Evolutionary conservation across 1,139 yeast genomes (phyloP).

Genomic region (Entelexis paramagnoliae): DNA sequence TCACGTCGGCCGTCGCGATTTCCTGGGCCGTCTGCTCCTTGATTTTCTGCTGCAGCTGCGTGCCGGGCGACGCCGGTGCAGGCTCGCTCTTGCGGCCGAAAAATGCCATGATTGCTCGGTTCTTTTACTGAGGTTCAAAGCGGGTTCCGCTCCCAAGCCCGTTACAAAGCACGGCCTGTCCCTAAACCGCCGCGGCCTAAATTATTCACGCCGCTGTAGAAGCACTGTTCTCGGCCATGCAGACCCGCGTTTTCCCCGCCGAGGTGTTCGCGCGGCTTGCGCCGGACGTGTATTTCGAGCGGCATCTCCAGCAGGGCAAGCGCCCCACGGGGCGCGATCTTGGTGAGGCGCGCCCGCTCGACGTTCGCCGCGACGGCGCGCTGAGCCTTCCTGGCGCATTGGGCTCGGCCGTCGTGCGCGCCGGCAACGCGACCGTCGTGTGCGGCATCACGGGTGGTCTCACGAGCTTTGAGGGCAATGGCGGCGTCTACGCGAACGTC

Average conservation of each 20-base stretch:
- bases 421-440: constrained; percentile 67
- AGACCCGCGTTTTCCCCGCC: constrained; percentile 55
- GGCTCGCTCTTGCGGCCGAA: constrained; percentile 14
- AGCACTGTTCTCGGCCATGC: constrained; percentile 1
- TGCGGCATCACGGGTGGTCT: constrained; percentile 69
- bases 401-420: constrained; percentile 62
- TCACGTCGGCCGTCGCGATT: constrained; percentile 79
- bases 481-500: constrained; percentile 61
- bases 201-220: not conserved
- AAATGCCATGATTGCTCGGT: constrained; percentile 16
- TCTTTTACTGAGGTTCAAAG: too few relatives aligned
- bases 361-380: constrained; percentile 30
- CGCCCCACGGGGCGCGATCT: constrained; percentile 48
- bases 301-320: constrained; percentile 73
- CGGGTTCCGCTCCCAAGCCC: not conserved
- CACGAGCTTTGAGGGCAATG: constrained; percentile 35
- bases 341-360: constrained; percentile 58
- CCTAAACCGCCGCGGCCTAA: not conserved
- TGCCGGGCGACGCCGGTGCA: constrained; percentile 2
- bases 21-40: constrained; percentile 69
- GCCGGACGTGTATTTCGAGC: constrained; percentile 71
- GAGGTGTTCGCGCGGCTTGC: constrained; percentile 74
- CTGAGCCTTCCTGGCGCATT: constrained; percentile 29
- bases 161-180: constrained; percentile 1
- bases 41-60: constrained; percentile 28